Evolutionary conservation across 2,329 filamentous ascomycete species (phyloP).

Genomic region (Fusarium phyllophilum): DNA sequence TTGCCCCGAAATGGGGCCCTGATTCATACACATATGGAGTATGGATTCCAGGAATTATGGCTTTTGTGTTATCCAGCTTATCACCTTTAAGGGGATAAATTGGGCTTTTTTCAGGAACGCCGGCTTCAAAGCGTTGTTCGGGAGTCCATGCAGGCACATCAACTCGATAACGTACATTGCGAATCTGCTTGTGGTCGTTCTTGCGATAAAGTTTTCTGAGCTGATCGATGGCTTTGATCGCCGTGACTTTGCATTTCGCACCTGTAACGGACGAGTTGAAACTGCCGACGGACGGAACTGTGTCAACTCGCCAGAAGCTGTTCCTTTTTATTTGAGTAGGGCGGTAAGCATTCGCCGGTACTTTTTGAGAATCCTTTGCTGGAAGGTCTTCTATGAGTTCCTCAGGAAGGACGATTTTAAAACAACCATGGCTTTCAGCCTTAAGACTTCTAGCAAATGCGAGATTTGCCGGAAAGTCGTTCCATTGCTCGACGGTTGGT

Average conservation of each 20-base stretch:
- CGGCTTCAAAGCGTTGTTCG: constrained; percentile 48
- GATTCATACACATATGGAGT: constrained; percentile 55
- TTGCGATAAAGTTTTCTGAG: constrained; percentile 51
- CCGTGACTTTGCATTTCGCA: constrained; percentile 39
- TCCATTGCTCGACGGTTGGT: constrained; percentile 50
- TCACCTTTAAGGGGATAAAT: constrained; percentile 53
- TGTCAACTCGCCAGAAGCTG: constrained; percentile 52
- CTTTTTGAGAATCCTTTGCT: constrained; percentile 44
- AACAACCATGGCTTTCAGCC: constrained; percentile 51
- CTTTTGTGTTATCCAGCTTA: constrained; percentile 50
- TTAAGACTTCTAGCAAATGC: constrained; percentile 46
- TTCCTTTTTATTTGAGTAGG: constrained; percentile 49
- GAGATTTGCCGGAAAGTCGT: constrained; percentile 51
- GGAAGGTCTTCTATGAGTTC: constrained; percentile 48
- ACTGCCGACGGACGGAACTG: constrained; percentile 47
- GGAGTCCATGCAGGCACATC: constrained; percentile 53
- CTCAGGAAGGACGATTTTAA: constrained; percentile 51
- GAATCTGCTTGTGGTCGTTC: constrained; percentile 50
- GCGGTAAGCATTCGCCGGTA: constrained; percentile 51
- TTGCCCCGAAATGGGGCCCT: constrained; percentile 51
- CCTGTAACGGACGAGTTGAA: constrained; percentile 45
- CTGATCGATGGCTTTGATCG: constrained; percentile 46
- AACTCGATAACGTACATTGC: constrained; percentile 51
- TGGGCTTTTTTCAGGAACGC: constrained; percentile 51
- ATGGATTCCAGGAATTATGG: constrained; percentile 53